phyloP scores from a whole-genome alignment of 2,329 filamentous ascomycete genomes.

The Xylariaceae sp. region DNA sequence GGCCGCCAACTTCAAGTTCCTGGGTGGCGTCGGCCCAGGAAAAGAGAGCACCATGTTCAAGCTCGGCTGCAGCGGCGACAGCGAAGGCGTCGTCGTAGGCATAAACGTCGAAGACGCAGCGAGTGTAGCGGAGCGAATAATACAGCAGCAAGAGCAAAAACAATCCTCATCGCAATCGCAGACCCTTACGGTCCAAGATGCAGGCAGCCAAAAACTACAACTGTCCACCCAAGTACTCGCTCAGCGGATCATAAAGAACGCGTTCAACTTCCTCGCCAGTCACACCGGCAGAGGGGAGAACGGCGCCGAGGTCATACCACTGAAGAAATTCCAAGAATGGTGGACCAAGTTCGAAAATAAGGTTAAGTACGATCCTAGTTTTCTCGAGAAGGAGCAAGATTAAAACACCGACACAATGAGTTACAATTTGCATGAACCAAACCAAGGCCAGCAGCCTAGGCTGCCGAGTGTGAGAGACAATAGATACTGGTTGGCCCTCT shows the following conservation, averaged over 20 bases:
- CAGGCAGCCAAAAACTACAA: constrained; percentile 20
- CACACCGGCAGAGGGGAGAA: constrained; percentile 65
- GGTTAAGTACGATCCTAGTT: constrained; percentile 80
- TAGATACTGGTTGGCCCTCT: too few relatives aligned
- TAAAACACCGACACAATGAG: too few relatives aligned
- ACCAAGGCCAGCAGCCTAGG: too few relatives aligned
- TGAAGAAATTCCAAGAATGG: constrained; percentile 95
- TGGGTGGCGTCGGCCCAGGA: constrained; percentile 83
- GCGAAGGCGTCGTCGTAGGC: constrained; percentile 62
- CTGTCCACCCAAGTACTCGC: constrained; percentile 75
- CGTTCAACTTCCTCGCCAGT: constrained; percentile 91
- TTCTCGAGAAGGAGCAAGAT: constrained; percentile 70
- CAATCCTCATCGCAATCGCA: constrained; percentile 7
- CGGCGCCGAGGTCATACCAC: constrained; percentile 81
- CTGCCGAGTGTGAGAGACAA: too few relatives aligned
- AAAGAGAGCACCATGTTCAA: constrained; percentile 94
- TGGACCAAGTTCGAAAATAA: constrained; percentile 93
- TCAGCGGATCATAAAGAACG: constrained; percentile 92
- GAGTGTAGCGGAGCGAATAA: constrained; percentile 55
- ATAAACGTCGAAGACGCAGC: constrained; percentile 75
- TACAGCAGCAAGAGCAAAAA: constrained; percentile 21
- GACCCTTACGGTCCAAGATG: constrained; percentile 1
- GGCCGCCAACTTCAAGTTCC: constrained; percentile 67
- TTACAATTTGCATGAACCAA: too few relatives aligned
- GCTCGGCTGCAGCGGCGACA: constrained; percentile 42